Percentiles rank a stretch among this genome's conserved stretches.
These are phyloP conservation scores for Pelargonium australe DNA, from an alignment of 441 rosid genomes.

Conservation along the genomic window DNA sequence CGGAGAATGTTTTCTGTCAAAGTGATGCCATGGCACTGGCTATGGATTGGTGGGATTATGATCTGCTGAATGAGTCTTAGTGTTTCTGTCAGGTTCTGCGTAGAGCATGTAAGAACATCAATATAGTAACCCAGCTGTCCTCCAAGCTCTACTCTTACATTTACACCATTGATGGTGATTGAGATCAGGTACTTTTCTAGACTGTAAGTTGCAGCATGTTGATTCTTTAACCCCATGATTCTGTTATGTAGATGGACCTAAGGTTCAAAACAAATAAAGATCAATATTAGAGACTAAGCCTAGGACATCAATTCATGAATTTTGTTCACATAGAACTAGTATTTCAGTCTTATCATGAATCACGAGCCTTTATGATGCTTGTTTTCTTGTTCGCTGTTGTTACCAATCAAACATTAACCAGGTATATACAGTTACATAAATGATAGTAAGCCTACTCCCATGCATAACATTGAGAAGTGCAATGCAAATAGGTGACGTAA, in stretches of 20 bases:
- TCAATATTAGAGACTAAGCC: background rate
- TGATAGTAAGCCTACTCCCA: background rate
- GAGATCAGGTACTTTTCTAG: conserved; percentile 74
- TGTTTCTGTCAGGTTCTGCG: conserved; percentile 79
- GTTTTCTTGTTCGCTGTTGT: background rate
- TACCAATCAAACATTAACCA: background rate
- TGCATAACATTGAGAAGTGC: background rate
- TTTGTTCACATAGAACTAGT: background rate
- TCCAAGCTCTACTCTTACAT: conserved; percentile 81
- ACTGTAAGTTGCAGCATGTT: conserved; percentile 75
- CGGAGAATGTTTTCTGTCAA: conserved; percentile 68
- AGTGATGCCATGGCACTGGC: conserved; percentile 71
- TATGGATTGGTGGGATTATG: conserved; percentile 70
- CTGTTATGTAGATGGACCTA: conserved; percentile 85
- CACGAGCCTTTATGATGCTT: background rate
- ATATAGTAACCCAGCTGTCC: conserved; percentile 81
- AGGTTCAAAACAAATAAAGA: conserved; percentile 11
- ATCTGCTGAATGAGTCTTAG: conserved; percentile 68
- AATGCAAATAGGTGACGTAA: background rate
- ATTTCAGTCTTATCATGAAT: background rate
- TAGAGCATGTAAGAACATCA: conserved; percentile 85
- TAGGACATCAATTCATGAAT: background rate
- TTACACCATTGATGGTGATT: conserved; percentile 68
- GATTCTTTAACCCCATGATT: conserved; percentile 67
- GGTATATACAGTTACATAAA: background rate